Evolutionary conservation across 495 filamentous ascomycete genomes (phyloP).

Genomic region (Penicillium cosmopolitanum): DNA sequence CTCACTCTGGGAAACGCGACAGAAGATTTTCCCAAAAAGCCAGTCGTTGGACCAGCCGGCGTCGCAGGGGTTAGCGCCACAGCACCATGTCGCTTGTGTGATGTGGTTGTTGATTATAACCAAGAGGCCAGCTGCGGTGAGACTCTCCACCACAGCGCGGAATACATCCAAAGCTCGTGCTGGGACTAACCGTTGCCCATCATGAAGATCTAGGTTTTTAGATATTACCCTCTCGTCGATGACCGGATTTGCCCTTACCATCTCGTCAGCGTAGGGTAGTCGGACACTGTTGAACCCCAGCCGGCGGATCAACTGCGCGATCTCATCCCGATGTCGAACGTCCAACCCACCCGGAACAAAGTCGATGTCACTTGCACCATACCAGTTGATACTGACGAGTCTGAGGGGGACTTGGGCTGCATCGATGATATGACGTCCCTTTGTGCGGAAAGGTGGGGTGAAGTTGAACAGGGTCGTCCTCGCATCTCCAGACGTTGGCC

Average conservation of each 20-base stretch:
- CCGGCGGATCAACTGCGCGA: slow-evolving; percentile 52
- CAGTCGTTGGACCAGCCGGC: slow-evolving; percentile 61
- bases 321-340: slow-evolving; percentile 56
- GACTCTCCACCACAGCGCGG: slow-evolving; percentile 51
- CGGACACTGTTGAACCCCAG: slow-evolving; percentile 69
- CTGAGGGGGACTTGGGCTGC: slow-evolving; percentile 52
- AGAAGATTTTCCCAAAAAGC: slow-evolving; percentile 45
- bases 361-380: slow-evolving; percentile 61
- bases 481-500: neutral
- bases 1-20: slow-evolving; percentile 58
- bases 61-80: slow-evolving; percentile 62
- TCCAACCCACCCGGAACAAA: slow-evolving; percentile 65
- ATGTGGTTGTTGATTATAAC: slow-evolving; percentile 67
- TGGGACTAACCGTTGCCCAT: slow-evolving; percentile 11
- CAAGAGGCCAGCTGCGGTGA: slow-evolving; percentile 59
- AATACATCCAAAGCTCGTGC: slow-evolving; percentile 57
- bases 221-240: slow-evolving; percentile 49
- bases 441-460: slow-evolving; percentile 53
- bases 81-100: slow-evolving; percentile 64
- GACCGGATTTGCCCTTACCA: slow-evolving; percentile 56
- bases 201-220: slow-evolving; percentile 58
- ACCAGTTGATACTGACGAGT: slow-evolving; percentile 65
- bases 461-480: slow-evolving; percentile 10
- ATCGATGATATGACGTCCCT: slow-evolving; percentile 60
- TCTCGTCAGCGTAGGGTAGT: slow-evolving; percentile 64